Conservation (phyloP, 805 yeast genomes). For the Candida stauntonica region DNA sequence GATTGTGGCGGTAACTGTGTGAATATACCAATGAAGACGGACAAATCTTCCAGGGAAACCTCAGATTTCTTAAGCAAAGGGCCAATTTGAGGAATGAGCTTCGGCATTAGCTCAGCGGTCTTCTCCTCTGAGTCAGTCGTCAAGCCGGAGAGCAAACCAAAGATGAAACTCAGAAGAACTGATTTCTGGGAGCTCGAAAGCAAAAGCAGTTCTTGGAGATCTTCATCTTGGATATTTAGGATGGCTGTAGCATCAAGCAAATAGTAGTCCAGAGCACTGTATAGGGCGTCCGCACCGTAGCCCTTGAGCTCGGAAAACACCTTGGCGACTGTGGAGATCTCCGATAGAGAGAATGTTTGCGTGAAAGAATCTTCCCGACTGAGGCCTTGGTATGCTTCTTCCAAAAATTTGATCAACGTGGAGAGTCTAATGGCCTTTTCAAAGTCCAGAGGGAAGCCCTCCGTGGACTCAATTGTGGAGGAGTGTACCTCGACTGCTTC, state of each 20-base stretch:
- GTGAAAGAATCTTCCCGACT: slow-evolving; percentile 1
- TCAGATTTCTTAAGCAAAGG: slow-evolving; percentile 16
- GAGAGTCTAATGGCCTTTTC: slow-evolving; percentile 28
- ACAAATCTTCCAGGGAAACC: slow-evolving; percentile 11
- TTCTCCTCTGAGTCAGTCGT: slow-evolving; percentile 4
- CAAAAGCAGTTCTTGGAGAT: slow-evolving; percentile 31
- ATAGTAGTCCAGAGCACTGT: slow-evolving; percentile 39
- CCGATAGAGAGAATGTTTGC: slow-evolving; percentile 10
- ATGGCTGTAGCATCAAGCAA: slow-evolving; percentile 41
- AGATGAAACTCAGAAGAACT: slow-evolving; percentile 34
- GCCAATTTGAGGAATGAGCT: slow-evolving; percentile 5
- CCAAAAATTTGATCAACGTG: slow-evolving; percentile 26
- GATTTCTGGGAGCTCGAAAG: slow-evolving; percentile 25
- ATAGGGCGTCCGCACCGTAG: slow-evolving; percentile 4
- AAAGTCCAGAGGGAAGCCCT: slow-evolving; percentile 27
- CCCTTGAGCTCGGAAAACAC: slow-evolving; percentile 27
- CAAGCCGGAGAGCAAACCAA: slow-evolving; percentile 32
- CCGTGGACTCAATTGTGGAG: slow-evolving; percentile 27
- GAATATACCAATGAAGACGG: slow-evolving; percentile 17
- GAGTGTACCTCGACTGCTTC: slow-evolving; percentile 35
- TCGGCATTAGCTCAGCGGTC: slow-evolving; percentile 10
- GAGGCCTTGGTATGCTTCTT: slow-evolving; percentile 25
- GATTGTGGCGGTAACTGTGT: slow-evolving; percentile 13
- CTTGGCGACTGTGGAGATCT: slow-evolving; percentile 27
- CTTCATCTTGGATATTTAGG: slow-evolving; percentile 25